phyloP scores from a whole-genome alignment of 345 rosid species.

The Excoecaria cochinchinensis region DNA sequence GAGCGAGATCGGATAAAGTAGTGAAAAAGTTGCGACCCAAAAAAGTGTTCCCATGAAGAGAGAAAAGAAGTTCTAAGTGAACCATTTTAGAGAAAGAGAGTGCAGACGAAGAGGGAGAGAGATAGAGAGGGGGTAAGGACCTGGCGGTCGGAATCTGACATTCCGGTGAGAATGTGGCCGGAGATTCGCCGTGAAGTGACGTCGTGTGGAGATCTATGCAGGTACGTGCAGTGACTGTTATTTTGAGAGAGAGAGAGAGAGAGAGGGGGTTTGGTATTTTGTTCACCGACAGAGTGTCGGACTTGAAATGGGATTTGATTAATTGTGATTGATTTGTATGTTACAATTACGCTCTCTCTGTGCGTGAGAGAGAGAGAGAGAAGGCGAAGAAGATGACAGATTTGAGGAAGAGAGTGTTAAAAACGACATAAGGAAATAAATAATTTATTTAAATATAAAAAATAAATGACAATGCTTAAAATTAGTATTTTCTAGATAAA shows the following conservation, averaged over 20 bases:
- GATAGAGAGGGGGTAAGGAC: neutral
- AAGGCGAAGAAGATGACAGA: neutral
- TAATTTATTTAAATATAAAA: neutral
- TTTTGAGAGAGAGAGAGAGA: constrained; percentile 13
- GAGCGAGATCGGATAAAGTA: constrained; percentile 10
- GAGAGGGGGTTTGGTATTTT: constrained; percentile 13
- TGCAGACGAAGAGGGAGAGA: neutral
- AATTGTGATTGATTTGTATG: constrained; percentile 39
- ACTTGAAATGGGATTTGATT: constrained; percentile 38
- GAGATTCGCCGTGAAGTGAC: constrained; percentile 9
- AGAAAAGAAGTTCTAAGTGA: neutral
- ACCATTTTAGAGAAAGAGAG: constrained; percentile 2
- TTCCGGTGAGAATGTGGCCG: constrained; percentile 25
- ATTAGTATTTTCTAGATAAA: too few relatives aligned
- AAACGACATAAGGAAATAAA: neutral
- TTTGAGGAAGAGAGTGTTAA: too few relatives aligned
- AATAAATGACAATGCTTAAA: too few relatives aligned
- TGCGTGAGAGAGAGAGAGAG: constrained; percentile 4
- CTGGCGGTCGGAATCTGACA: constrained; percentile 27
- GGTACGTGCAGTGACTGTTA: neutral
- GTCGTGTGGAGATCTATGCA: neutral
- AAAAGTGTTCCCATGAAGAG: neutral
- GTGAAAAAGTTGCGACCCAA: neutral
- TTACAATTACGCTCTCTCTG: constrained; percentile 37
- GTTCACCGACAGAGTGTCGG: constrained; percentile 44